phyloP scores from a whole-genome alignment of 2,329 filamentous ascomycete genomes.

The Alternaria viburni region DNA sequence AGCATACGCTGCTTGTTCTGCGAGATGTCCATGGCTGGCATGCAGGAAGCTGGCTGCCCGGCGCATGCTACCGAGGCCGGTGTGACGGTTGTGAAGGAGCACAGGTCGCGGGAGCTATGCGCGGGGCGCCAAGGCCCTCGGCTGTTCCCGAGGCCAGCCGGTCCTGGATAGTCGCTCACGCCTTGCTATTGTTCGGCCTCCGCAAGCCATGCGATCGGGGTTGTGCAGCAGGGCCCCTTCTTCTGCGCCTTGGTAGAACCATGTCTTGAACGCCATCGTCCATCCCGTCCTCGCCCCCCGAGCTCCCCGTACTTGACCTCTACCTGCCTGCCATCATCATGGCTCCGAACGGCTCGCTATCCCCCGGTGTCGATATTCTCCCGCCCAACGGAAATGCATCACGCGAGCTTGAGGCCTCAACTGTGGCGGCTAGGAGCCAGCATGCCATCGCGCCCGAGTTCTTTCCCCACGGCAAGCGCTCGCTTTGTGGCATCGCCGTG shows the following conservation, averaged over 20 bases:
- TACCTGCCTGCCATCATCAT: conserved; percentile 17
- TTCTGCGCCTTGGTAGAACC: not conserved
- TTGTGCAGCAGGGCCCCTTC: not conserved
- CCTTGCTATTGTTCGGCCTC: conserved; percentile 14
- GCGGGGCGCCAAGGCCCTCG: conserved; percentile 2
- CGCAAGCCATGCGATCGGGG: not conserved
- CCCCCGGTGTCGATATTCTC: conserved; percentile 38
- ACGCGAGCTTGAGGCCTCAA: conserved; percentile 32
- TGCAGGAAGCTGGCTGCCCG: not conserved
- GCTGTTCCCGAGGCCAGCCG: not conserved
- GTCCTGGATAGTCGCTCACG: not conserved
- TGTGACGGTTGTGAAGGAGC: not conserved
- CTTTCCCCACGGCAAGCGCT: conserved; percentile 52
- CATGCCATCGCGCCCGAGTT: conserved; percentile 41
- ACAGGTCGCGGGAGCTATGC: not conserved
- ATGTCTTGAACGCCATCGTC: conserved; percentile 8
- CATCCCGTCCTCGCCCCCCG: not conserved
- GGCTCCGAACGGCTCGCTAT: conserved; percentile 32
- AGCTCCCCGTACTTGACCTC: not conserved
- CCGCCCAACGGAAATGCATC: conserved; percentile 35
- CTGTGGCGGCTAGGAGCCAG: conserved; percentile 18
- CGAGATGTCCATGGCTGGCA: conserved; percentile 29
- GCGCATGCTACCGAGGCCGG: not conserved
- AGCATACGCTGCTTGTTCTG: conserved; percentile 60
- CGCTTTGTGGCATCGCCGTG: conserved; percentile 55